A percentile compares a stretch with the other conserved stretches of the same genome.
Conservation (phyloP, 169 alveolate species). For the Neospora caninum region DNA sequence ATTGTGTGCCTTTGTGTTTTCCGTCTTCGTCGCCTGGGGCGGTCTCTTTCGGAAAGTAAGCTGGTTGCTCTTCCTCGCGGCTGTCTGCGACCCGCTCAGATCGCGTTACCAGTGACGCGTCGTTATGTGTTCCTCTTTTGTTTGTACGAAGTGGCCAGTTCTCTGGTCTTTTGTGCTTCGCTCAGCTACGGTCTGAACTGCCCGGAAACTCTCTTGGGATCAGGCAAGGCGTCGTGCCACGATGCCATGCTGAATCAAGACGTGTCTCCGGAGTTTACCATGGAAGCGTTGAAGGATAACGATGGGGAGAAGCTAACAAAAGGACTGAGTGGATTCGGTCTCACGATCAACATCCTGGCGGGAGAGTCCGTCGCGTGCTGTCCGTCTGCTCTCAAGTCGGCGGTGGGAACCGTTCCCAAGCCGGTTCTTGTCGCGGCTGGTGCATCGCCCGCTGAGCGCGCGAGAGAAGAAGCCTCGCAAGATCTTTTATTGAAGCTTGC, state of each 20-base stretch:
- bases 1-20: no score
- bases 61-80: no score
- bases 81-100: no score
- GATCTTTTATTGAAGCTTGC: no score
- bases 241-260: slow-evolving; percentile 9
- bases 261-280: background rate
- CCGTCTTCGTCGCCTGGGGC: no score
- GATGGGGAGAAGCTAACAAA: background rate
- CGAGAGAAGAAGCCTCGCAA: no score
- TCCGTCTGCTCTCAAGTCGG: background rate
- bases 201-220: background rate
- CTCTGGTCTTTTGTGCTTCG: background rate
- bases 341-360: background rate
- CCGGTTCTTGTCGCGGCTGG: background rate
- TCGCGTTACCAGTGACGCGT: no score
- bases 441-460: background rate
- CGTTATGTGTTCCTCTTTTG: no score
- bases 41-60: no score
- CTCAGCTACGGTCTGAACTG: background rate
- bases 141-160: background rate
- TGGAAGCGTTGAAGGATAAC: background rate
- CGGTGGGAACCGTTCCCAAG: background rate
- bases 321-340: background rate
- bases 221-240: slow-evolving; percentile 4
- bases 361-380: background rate